Conservation (phyloP, 305 asterid species). For the Fraxinus paxiana region DNA sequence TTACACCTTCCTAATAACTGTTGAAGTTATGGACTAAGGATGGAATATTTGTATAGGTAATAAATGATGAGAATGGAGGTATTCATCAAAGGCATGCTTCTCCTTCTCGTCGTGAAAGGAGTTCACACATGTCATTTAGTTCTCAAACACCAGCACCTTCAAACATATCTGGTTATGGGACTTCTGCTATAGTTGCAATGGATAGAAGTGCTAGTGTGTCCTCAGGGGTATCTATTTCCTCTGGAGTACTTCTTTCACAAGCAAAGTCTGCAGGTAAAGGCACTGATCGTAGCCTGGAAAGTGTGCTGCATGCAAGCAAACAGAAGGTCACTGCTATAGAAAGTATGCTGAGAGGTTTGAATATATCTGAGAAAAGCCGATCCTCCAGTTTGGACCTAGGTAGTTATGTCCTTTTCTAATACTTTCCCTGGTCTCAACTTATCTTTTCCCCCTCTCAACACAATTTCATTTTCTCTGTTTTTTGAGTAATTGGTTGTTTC, state of each 20-base stretch:
- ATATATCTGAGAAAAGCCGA: slow-evolving; percentile 64
- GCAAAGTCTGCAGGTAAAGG: slow-evolving; percentile 62
- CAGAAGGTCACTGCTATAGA: slow-evolving; percentile 98
- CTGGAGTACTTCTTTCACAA: slow-evolving; percentile 76
- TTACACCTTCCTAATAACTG: slow-evolving; percentile 10
- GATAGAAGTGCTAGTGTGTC: slow-evolving; percentile 77
- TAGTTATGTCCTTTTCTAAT: slow-evolving; percentile 43
- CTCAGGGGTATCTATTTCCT: slow-evolving; percentile 61
- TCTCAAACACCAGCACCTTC: slow-evolving; percentile 67
- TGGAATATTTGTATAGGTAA: slow-evolving; percentile 47
- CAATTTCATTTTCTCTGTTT: background rate
- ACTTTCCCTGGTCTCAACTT: slow-evolving; percentile 12
- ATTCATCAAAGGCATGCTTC: slow-evolving; percentile 92
- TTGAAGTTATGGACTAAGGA: slow-evolving; percentile 24
- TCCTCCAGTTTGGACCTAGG: slow-evolving; percentile 99
- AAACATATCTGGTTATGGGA: slow-evolving; percentile 82
- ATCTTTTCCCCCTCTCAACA: background rate
- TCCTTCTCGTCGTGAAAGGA: slow-evolving; percentile 89
- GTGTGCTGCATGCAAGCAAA: slow-evolving; percentile 92
- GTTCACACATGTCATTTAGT: slow-evolving; percentile 53
- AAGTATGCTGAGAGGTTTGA: slow-evolving; percentile 92
- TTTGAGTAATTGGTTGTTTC: slow-evolving; percentile 15
- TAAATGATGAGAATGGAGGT: slow-evolving; percentile 96
- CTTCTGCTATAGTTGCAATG: slow-evolving; percentile 98
- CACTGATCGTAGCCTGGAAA: slow-evolving; percentile 86